Percentiles rank a stretch among this genome's conserved stretches.
Conservation (phyloP, 2,329 filamentous ascomycete species). For the Talaromyces sp. region DNA sequence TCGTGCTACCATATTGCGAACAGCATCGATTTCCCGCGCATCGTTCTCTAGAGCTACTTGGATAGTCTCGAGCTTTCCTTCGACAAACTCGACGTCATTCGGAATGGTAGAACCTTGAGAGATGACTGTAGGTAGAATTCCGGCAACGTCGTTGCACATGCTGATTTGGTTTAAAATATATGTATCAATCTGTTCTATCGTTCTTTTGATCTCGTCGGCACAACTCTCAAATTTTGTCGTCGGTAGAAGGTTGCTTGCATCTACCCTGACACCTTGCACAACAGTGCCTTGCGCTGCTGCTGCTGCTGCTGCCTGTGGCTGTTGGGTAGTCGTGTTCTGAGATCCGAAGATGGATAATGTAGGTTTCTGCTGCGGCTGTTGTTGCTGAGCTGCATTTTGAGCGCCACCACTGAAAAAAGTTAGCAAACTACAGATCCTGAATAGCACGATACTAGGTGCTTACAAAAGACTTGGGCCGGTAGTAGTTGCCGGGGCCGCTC, state of each 20-base stretch:
- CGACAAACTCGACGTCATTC: conserved; percentile 62
- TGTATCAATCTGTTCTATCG: conserved; percentile 73
- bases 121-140: conserved; percentile 62
- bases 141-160: conserved; percentile 68
- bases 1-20: conserved; percentile 57
- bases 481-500: conserved; percentile 26
- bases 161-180: conserved; percentile 76
- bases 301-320: conserved; percentile 33
- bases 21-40: conserved; percentile 55
- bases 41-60: conserved; percentile 62
- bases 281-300: conserved; percentile 32
- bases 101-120: conserved; percentile 62
- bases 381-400: conserved; percentile 24
- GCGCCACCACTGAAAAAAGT: conserved; percentile 5
- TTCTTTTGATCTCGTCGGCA: conserved; percentile 71
- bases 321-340: conserved; percentile 29
- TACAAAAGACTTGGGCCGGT: conserved; percentile 34
- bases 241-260: conserved; percentile 71
- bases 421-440: conserved; percentile 4
- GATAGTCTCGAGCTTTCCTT: conserved; percentile 59
- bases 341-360: conserved; percentile 40
- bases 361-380: conserved; percentile 49
- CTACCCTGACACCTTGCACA: conserved; percentile 71
- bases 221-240: conserved; percentile 92
- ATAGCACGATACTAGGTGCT: conserved; percentile 20